Conservation (phyloP, 148 eudicot species). For the Drosera capensis region DNA sequence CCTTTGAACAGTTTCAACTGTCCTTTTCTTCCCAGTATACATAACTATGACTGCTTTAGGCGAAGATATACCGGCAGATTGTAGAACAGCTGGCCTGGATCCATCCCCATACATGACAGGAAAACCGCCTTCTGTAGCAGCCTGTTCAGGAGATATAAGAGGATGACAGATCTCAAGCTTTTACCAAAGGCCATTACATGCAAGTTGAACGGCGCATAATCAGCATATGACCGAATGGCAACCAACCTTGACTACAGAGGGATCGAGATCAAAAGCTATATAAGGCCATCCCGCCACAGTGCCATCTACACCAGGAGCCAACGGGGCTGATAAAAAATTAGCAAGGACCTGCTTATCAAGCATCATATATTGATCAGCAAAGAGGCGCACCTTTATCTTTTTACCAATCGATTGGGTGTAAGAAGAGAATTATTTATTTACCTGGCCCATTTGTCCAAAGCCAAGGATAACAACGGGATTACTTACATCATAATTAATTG, state of each 20-base stretch:
- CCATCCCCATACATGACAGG: slow-evolving; percentile 96
- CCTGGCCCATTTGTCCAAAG: slow-evolving; percentile 98
- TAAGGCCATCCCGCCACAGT: slow-evolving; percentile 63
- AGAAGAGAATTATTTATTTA: slow-evolving; percentile 11
- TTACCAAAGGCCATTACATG: neutral
- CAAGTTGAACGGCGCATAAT: neutral
- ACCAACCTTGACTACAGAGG: slow-evolving; percentile 74
- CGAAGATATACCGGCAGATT: slow-evolving; percentile 80
- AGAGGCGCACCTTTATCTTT: neutral
- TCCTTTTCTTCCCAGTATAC: slow-evolving; percentile 61
- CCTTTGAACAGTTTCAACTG: slow-evolving; percentile 73
- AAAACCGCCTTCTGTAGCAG: slow-evolving; percentile 75
- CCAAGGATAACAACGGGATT: slow-evolving; percentile 96
- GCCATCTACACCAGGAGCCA: slow-evolving; percentile 57
- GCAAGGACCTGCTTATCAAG: slow-evolving; percentile 62
- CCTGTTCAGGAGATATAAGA: slow-evolving; percentile 18
- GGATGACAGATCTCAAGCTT: neutral
- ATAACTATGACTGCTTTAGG: slow-evolving; percentile 93
- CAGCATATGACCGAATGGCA: too few relatives aligned
- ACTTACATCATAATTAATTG: slow-evolving; percentile 49
- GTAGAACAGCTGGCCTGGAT: slow-evolving; percentile 74
- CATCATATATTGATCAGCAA: neutral
- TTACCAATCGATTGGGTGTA: too few relatives aligned
- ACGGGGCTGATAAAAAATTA: slow-evolving; percentile 72
- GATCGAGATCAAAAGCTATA: slow-evolving; percentile 90